Base-by-base conservation (phyloP, 2,329 filamentous ascomycete species). In the Anisogramma anomala region DNA sequence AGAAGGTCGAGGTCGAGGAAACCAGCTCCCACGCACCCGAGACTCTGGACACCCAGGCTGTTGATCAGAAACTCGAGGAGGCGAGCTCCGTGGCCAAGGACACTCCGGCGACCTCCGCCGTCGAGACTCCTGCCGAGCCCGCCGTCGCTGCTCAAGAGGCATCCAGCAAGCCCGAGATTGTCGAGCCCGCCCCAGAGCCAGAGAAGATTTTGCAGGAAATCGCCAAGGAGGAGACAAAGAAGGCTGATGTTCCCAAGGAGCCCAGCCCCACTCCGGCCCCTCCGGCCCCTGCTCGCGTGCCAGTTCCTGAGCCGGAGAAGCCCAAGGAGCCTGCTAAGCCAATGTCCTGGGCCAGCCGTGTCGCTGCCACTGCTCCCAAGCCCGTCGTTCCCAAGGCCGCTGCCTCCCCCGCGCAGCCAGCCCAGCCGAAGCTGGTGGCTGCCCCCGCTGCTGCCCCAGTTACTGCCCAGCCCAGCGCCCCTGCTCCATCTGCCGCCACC, bases 51-150 rank as follows among this genome's bases (percentile, higher is more conserved):
- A 61, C 65, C 28, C 59, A 64, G 17, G 68, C 72, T 52, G 73
- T 88, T 28, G 81, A 86, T 58, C 69, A 85, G 66, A 85, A 86
- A 70, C 71, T 87, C 17, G 80, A 89, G 63, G 74, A 86, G 55
- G 69, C 66, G 50, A 57, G 58, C 45, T 52, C 55, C 38, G 55
- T 55, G 41, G 53, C 57, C 39, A 56, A 67, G 50, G 58, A 57
- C 22, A 48, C 53, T 3, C 55, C 64, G 44, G 54, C 67, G 51
- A 58, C 65, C 47, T 70, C 68, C 48, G 67, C 64, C 13, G 43
- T 46, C 27, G 63, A 65, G 33, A 53, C 50, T 11, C 47, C 54
- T 30, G 55, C 57, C 36, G 53, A 57, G 55, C 19, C 47, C 17
- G 34, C 46, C 22, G 39, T 42, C 2, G 41, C 41, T 31, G 41